Conservation (phyloP, 768 basidiomycete species). For the Suillus placidus region DNA sequence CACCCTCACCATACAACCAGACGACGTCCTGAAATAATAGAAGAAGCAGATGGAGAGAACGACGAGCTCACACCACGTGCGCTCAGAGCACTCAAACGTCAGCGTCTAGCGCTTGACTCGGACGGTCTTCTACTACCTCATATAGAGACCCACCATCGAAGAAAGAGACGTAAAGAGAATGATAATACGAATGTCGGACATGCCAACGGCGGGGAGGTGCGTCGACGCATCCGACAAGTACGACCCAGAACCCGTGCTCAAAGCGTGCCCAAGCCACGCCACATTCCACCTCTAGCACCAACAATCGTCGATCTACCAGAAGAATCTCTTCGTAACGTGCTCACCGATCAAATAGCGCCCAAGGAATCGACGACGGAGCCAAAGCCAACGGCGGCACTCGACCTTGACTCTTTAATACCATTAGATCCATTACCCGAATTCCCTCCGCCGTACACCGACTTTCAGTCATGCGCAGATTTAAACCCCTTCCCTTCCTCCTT, state of each 20-base stretch:
- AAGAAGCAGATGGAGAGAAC: not conserved
- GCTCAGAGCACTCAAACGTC: conserved; percentile 37
- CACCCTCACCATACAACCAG: conserved; percentile 3
- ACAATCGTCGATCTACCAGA: not conserved
- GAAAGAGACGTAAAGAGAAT: conserved; percentile 29
- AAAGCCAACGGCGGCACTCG: conserved; percentile 11
- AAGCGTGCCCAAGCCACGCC: conserved; percentile 6
- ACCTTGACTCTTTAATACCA: conserved; percentile 32
- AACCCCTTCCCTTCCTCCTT: not conserved
- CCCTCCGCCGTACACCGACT: too few relatives aligned
- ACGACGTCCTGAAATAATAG: conserved; percentile 3
- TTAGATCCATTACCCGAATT: conserved; percentile 24
- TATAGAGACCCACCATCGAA: not conserved
- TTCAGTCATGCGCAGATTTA: not conserved
- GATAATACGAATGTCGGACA: conserved; percentile 2
- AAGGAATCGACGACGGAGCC: conserved; percentile 1
- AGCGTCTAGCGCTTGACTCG: conserved; percentile 33
- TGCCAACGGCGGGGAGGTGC: conserved; percentile 11
- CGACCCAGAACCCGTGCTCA: conserved; percentile 6
- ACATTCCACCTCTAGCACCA: conserved; percentile 4
- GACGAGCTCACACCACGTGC: conserved; percentile 38
- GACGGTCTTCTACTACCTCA: conserved; percentile 27
- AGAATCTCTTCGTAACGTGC: not conserved
- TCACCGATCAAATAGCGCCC: conserved; percentile 13
- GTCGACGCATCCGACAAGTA: conserved; percentile 6